Evolutionary conservation across 1,284 basidiomycete species (phyloP).

Genomic region (Albatrellus sp.): DNA sequence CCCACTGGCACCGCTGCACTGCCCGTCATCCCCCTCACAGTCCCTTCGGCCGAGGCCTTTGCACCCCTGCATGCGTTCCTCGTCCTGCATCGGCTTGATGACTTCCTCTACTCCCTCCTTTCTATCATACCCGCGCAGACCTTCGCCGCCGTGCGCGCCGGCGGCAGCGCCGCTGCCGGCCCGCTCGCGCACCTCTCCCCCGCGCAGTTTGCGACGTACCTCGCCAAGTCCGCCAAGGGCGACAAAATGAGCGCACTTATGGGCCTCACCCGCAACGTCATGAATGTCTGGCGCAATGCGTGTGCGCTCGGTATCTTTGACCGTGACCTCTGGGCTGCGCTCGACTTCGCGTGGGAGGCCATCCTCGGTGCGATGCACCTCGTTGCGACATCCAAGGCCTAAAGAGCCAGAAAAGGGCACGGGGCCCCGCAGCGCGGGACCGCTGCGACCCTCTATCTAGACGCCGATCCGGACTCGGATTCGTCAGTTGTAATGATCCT

Average conservation of each 20-base stretch:
- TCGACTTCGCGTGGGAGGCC: constrained; percentile 64
- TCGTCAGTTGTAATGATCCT: no score
- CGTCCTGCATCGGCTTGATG: constrained; percentile 45
- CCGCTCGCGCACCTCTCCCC: constrained; percentile 31
- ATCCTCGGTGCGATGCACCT: constrained; percentile 54
- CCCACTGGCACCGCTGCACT: constrained; percentile 30
- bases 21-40: constrained; percentile 51
- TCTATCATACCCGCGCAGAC: constrained; percentile 28
- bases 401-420: not conserved
- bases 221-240: constrained; percentile 27
- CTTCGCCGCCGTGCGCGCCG: constrained; percentile 16
- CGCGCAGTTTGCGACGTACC: constrained; percentile 37
- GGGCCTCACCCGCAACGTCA: constrained; percentile 48
- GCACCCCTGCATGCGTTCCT: constrained; percentile 50
- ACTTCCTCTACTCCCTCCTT: constrained; percentile 41
- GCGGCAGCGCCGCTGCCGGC: constrained; percentile 25
- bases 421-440: not conserved
- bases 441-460: not conserved
- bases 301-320: constrained; percentile 57
- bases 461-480: not conserved
- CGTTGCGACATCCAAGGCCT: constrained; percentile 15
- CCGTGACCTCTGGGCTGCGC: constrained; percentile 49
- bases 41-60: constrained; percentile 60
- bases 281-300: constrained; percentile 64
- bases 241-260: constrained; percentile 35